A percentile compares a stretch with the other conserved stretches of the same genome.
phyloP scores from a whole-genome alignment of 1,139 yeast genomes.

The Diutina mesorugosa region DNA sequence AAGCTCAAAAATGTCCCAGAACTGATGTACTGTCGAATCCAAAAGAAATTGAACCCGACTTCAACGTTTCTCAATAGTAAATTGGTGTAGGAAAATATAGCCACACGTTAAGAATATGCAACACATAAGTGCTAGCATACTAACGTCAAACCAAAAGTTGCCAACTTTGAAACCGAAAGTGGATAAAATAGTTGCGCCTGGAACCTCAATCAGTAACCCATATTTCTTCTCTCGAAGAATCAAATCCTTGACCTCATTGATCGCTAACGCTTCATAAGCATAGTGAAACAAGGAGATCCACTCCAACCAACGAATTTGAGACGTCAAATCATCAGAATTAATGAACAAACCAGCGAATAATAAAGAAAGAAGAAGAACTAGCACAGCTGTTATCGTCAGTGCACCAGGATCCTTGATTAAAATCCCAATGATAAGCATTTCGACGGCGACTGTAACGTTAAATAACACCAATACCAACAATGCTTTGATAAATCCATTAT shows the following conservation, averaged over 20 bases:
- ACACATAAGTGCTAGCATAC: slow-evolving; percentile 36
- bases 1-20: not conserved
- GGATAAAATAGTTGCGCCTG: slow-evolving; percentile 91
- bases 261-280: slow-evolving; percentile 84
- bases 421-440: slow-evolving; percentile 78
- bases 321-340: slow-evolving; percentile 65
- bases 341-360: slow-evolving; percentile 88
- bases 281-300: slow-evolving; percentile 86
- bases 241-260: slow-evolving; percentile 86
- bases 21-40: not conserved
- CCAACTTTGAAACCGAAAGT: slow-evolving; percentile 88
- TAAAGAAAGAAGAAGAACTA: slow-evolving; percentile 70
- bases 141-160: slow-evolving; percentile 57
- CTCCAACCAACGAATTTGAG: slow-evolving; percentile 66
- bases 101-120: slow-evolving; percentile 50
- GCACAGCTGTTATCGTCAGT: slow-evolving; percentile 79
- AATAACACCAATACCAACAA: slow-evolving; percentile 61
- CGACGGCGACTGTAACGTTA: slow-evolving; percentile 77
- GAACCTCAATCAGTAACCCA: slow-evolving; percentile 92
- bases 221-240: slow-evolving; percentile 78
- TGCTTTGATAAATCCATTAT: slow-evolving; percentile 65
- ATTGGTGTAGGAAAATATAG: slow-evolving; percentile 57
- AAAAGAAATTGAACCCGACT: not conserved
- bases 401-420: slow-evolving; percentile 84
- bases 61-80: slow-evolving; percentile 64